Conservation (phyloP, 73 alveolate genomes). For the Paramecium tetraurelia region DNA sequence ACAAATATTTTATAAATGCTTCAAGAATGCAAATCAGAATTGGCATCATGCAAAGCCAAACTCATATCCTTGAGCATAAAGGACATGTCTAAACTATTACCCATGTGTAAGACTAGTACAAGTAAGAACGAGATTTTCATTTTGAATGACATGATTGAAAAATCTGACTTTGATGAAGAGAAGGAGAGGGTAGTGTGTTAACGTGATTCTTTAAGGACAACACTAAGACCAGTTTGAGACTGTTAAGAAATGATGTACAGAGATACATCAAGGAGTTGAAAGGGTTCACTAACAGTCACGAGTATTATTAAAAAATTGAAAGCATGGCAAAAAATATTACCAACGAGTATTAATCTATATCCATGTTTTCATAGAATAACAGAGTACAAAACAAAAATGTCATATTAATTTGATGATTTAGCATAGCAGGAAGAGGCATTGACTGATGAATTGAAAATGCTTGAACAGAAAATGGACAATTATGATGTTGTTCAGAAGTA, state of each 20-base stretch:
- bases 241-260: background rate
- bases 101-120: conserved; percentile 20
- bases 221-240: background rate
- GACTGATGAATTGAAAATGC: background rate
- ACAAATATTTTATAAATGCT: background rate
- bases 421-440: background rate
- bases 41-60: conserved; percentile 42
- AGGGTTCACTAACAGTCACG: background rate
- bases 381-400: background rate
- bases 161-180: conserved; percentile 48
- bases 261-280: conserved; percentile 11
- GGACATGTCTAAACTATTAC: background rate
- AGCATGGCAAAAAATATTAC: conserved; percentile 30
- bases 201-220: background rate
- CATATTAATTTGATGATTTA: background rate
- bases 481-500: background rate
- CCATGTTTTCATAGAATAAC: background rate
- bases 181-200: conserved; percentile 20
- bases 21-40: conserved; percentile 28
- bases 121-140: background rate
- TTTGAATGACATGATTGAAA: conserved; percentile 22
- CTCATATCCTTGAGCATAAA: background rate
- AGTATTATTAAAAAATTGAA: conserved; percentile 15
- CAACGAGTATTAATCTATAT: background rate
- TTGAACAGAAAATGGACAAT: conserved; percentile 32